Percentiles rank a stretch among this genome's conserved stretches.
Evolutionary conservation across 2,329 filamentous ascomycete species (phyloP).

Genomic region (Arthrocladium fulminans): DNA sequence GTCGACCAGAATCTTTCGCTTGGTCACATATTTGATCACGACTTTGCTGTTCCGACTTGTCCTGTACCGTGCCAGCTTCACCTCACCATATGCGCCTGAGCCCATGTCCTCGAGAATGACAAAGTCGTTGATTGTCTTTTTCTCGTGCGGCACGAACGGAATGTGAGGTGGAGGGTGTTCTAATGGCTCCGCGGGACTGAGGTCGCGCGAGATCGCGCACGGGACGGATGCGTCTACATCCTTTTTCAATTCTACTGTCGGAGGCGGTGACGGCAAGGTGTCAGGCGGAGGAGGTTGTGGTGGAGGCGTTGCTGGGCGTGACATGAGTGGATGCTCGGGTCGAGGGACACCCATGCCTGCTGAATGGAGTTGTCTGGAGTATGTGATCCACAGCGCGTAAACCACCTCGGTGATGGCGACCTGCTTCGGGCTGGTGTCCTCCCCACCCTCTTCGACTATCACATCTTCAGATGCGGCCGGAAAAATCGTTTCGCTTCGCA

Average conservation of each 20-base stretch:
- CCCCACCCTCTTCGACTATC: conserved; percentile 54
- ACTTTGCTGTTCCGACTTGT: conserved; percentile 58
- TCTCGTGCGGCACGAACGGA: conserved; percentile 36
- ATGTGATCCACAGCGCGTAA: conserved; percentile 94
- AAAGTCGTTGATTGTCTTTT: conserved; percentile 85
- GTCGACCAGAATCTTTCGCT: conserved; percentile 90
- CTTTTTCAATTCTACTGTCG: conserved; percentile 3
- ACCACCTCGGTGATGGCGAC: conserved; percentile 66
- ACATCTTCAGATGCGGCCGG: conserved; percentile 53
- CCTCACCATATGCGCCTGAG: conserved; percentile 93
- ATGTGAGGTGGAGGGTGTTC: conserved; percentile 26
- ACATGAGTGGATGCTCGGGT: conserved; percentile 43
- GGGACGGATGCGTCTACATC: conserved; percentile 10
- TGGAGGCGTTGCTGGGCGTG: conserved; percentile 60
- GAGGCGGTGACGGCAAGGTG: conserved; percentile 35
- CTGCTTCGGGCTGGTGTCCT: conserved; percentile 37
- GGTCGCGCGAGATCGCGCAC: conserved; percentile 27
- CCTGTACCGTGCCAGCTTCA: conserved; percentile 86
- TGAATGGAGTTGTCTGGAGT: conserved; percentile 84
- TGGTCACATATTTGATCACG: conserved; percentile 96
- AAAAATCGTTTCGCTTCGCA: conserved; percentile 70
- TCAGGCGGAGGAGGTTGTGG: conserved; percentile 73
- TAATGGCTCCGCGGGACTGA: conserved; percentile 42
- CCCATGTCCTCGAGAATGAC: conserved; percentile 95
- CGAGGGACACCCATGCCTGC: conserved; percentile 54